Base-by-base conservation (phyloP, 23 red algal genomes). In the Gracilariopsis chorda region DNA sequence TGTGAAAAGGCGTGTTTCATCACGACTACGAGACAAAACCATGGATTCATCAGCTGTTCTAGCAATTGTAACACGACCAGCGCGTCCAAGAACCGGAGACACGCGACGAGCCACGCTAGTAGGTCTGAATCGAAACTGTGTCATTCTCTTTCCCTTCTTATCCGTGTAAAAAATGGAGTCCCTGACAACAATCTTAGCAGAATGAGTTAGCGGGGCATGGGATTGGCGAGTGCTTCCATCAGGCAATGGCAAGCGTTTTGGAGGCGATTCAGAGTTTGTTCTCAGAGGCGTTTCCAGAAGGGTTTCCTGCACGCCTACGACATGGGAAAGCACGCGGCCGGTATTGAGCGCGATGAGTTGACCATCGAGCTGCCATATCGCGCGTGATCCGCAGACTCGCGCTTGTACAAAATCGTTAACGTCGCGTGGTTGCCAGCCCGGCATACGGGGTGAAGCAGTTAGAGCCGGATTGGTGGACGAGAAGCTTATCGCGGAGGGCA, bases 51-150 rank as follows among this genome's bases (percentile, higher is more conserved):
- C 88, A 43, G 32, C 20, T 24, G 59, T 12, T 27, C 74, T 39
- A 52, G 25, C 88, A n/a, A 91, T 39, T 4, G 42, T 46, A 42
- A 91, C 88, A 42, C 88, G 55, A 23, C 39, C 58, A 2, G 88
- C 74, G 24, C 19, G 16, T 48, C 43, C 44, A 48, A 91, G 58
- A 20, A 91, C 53, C 0, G 88, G 62, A 7, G 39, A 40, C 2
- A 91, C 88, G 47, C 63, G 46, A 43, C 88, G 53, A 34, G 58
- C 75, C 20, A 55, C 44, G 33, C 49, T 70, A 8, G 88, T 91
- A 39, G 88, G 88, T 67, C 75, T 52, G 35, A 76, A 82, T 19
- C 88, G 74, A 69, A 80, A 91, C 62, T 91, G 70, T 12, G 36
- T 80, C 88, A 91, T 80, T 48, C 34, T 91, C 41, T 25, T 1